Conservation (phyloP, 208 protist species). For the Leishmania tropica region DNA sequence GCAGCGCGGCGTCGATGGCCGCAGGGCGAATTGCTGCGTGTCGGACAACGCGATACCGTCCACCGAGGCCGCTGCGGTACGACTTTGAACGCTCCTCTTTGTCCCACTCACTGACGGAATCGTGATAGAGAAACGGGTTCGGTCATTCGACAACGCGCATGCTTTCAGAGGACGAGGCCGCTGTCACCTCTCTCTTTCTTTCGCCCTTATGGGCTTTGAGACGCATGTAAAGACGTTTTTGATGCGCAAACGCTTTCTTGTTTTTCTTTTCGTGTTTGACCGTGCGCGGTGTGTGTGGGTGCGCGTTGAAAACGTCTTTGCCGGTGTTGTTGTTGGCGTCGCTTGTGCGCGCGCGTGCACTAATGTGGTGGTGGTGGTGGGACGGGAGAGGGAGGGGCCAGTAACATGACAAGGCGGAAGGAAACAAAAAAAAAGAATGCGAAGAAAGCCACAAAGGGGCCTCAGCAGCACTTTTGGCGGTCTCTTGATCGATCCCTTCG, state of each 20-base stretch:
- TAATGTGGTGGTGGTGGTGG: not conserved
- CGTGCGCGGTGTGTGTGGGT: not conserved
- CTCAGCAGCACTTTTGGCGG: not conserved
- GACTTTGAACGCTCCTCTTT: conserved; percentile 26
- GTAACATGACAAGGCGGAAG: not conserved
- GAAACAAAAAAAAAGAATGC: not conserved
- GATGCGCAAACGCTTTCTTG: not conserved
- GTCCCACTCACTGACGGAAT: conserved; percentile 34
- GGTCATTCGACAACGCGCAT: conserved; percentile 14
- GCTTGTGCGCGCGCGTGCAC: not conserved
- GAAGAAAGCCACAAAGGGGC: not conserved
- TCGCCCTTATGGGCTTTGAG: not conserved
- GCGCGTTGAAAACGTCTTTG: not conserved
- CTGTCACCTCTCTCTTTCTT: not conserved
- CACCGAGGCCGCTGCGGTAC: conserved; percentile 29
- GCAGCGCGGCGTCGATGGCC: conserved; percentile 30
- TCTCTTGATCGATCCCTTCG: no score
- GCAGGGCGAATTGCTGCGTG: conserved; percentile 44
- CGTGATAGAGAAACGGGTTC: conserved; percentile 42
- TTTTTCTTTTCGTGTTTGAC: not conserved
- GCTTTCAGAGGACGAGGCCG: not conserved
- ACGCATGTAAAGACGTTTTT: not conserved
- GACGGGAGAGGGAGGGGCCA: not conserved
- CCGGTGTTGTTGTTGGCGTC: not conserved
- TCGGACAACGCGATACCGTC: conserved; percentile 37